Conservation (phyloP, 805 yeast genomes). For the Hanseniaspora occidentalis region DNA sequence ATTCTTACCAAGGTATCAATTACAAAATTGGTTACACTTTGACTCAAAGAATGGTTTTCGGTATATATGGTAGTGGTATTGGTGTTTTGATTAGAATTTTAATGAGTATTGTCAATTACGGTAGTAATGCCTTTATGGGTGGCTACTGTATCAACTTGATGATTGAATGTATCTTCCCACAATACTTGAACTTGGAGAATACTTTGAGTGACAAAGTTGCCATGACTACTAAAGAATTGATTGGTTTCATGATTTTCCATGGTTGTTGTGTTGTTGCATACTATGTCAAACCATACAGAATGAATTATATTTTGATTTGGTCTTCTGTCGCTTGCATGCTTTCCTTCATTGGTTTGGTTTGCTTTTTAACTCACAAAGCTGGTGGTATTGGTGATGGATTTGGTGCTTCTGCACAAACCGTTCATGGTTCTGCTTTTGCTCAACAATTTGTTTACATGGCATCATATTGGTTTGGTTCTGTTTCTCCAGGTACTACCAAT, state of each 20-base stretch:
- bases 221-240: constrained; percentile 26
- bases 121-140: constrained; percentile 34
- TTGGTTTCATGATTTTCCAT: constrained; percentile 32
- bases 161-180: constrained; percentile 29
- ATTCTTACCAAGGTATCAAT: constrained; percentile 35
- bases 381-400: constrained; percentile 27
- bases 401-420: constrained; percentile 17
- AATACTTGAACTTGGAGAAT: constrained; percentile 24
- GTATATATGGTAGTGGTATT: constrained; percentile 31
- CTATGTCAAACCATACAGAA: constrained; percentile 32
- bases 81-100: constrained; percentile 32
- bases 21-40: constrained; percentile 39
- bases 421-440: constrained; percentile 26
- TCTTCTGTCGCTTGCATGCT: constrained; percentile 27
- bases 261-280: constrained; percentile 17
- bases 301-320: constrained; percentile 25
- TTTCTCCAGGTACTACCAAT: constrained; percentile 29
- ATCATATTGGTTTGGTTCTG: constrained; percentile 30
- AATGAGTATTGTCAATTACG: constrained; percentile 36
- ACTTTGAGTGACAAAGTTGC: constrained; percentile 22
- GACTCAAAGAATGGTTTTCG: constrained; percentile 34
- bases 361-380: constrained; percentile 22
- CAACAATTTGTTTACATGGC: constrained; percentile 33
- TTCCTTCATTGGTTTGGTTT: constrained; percentile 30
- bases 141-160: constrained; percentile 29